These are phyloP conservation scores for Macadamia tetraphylla DNA, from an alignment of 164 flowering plant species.

Conservation along the genomic window DNA sequence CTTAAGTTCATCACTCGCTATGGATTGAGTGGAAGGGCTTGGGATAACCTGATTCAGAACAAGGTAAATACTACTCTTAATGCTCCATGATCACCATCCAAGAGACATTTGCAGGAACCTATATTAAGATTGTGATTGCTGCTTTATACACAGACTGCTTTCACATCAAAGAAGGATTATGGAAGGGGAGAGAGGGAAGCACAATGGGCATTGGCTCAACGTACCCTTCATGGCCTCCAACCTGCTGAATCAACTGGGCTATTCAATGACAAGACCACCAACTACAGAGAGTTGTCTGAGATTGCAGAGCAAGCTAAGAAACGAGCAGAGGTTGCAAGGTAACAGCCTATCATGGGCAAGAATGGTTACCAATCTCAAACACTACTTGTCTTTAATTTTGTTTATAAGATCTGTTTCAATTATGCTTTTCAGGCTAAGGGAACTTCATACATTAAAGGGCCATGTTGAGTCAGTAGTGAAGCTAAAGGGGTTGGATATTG, in stretches of 20 bases:
- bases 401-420: not conserved
- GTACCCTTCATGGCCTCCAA: slow-evolving; percentile 47
- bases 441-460: slow-evolving; percentile 39
- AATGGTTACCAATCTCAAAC: no score
- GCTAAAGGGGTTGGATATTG: slow-evolving; percentile 36
- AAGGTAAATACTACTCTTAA: slow-evolving; percentile 21
- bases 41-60: slow-evolving; percentile 33
- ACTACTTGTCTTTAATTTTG: no score
- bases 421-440: slow-evolving; percentile 25
- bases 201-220: slow-evolving; percentile 43
- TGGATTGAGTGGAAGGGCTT: slow-evolving; percentile 37
- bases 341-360: no score
- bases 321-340: slow-evolving; percentile 13
- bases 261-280: slow-evolving; percentile 24
- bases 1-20: slow-evolving; percentile 35
- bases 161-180: slow-evolving; percentile 5
- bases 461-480: slow-evolving; percentile 14
- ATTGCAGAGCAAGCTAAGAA: slow-evolving; percentile 29
- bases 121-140: no score
- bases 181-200: slow-evolving; percentile 47
- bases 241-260: slow-evolving; percentile 18
- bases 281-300: slow-evolving; percentile 20
- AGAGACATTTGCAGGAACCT: not conserved
- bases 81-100: not conserved
- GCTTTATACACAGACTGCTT: slow-evolving; percentile 27